Percentiles rank a stretch among this genome's conserved stretches.
phyloP scores from a whole-genome alignment of 2,329 filamentous ascomycete species.

The Aspergillus udagawae region DNA sequence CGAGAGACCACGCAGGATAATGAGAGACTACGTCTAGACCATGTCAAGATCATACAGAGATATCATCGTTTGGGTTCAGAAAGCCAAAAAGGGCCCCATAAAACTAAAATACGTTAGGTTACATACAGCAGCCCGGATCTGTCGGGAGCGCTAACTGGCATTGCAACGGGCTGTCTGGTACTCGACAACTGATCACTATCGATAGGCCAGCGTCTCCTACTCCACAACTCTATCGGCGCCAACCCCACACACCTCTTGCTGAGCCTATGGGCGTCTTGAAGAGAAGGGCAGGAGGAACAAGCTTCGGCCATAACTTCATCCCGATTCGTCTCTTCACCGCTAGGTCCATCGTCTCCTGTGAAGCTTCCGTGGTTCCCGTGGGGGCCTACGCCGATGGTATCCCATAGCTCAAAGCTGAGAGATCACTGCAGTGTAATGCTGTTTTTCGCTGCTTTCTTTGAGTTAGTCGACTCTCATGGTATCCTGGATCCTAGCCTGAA shows the following conservation, averaged over 20 bases:
- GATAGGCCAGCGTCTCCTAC: not conserved
- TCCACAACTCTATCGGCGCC: not conserved
- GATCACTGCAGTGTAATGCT: constrained; percentile 5
- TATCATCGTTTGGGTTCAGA: not conserved
- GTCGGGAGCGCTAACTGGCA: not conserved
- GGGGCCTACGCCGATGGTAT: constrained; percentile 9
- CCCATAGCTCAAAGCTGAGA: constrained; percentile 10
- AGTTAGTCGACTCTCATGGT: not conserved
- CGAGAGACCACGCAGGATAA: not conserved
- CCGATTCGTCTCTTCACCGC: not conserved
- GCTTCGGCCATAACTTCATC: not conserved
- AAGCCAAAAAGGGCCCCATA: not conserved
- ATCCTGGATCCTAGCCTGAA: constrained; percentile 1
- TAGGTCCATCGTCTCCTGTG: not conserved
- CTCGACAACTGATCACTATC: too few relatives aligned
- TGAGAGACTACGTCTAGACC: constrained; percentile 5
- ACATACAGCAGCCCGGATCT: not conserved
- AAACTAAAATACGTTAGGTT: not conserved
- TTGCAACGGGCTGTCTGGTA: not conserved
- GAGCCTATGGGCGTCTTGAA: not conserved
- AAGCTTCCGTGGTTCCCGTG: constrained; percentile 3
- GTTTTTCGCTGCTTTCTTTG: not conserved
- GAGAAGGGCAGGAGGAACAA: not conserved
- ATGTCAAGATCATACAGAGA: not conserved
- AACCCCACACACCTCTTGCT: not conserved